Conservation (phyloP, 2,329 filamentous ascomycete species). For the Sporothrix sp. region DNA sequence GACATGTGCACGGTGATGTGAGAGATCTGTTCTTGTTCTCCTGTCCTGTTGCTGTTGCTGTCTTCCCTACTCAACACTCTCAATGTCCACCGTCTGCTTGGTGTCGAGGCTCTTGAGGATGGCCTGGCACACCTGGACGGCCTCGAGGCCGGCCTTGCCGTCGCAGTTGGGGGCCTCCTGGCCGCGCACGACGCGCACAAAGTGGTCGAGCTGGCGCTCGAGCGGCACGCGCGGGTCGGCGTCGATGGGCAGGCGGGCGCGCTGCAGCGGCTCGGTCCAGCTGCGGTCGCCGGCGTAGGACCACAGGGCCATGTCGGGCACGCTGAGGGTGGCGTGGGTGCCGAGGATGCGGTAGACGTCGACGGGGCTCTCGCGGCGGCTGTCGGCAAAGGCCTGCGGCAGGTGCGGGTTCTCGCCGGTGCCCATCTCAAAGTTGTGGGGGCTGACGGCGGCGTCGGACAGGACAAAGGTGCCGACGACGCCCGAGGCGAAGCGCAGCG, state of each 20-base stretch:
- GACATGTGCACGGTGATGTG: too few species aligned
- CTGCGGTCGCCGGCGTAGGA: slow-evolving; percentile 7
- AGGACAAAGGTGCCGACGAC: slow-evolving; percentile 48
- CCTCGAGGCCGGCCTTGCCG: background rate
- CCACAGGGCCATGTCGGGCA: slow-evolving; percentile 15
- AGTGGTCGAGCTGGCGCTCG: slow-evolving; percentile 3
- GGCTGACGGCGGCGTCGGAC: slow-evolving; percentile 40
- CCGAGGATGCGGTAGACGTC: slow-evolving; percentile 40
- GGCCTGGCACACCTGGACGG: background rate
- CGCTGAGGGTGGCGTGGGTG: slow-evolving; percentile 15
- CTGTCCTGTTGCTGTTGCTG: background rate
- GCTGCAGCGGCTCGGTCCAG: background rate
- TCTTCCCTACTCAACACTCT: background rate
- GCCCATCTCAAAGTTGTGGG: slow-evolving; percentile 46
- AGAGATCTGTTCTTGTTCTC: background rate
- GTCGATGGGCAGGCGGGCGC: slow-evolving; percentile 1
- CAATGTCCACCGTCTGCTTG: slow-evolving; percentile 1
- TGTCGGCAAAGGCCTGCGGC: background rate
- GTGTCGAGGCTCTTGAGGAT: background rate
- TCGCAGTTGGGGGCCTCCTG: background rate
- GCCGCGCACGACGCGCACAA: slow-evolving; percentile 3
- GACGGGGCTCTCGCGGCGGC: slow-evolving; percentile 16
- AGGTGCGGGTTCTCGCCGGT: slow-evolving; percentile 50
- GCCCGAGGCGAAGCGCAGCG: slow-evolving; percentile 42
- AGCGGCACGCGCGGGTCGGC: slow-evolving; percentile 24